Conservation (phyloP, 2,329 filamentous ascomycete genomes). For the Microsporum audouinii region DNA sequence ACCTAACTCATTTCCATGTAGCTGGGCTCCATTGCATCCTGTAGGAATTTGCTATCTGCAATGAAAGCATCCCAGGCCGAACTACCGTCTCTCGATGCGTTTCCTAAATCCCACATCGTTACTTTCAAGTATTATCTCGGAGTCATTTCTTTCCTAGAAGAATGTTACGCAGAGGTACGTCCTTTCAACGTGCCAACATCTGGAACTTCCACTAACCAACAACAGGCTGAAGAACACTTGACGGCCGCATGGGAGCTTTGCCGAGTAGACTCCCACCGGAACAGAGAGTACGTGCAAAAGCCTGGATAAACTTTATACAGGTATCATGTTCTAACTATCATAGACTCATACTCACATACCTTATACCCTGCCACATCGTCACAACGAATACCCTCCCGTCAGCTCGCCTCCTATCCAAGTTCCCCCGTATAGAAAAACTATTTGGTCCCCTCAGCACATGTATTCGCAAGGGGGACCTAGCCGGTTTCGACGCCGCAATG, state of each 20-base stretch:
- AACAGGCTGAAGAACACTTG: constrained; percentile 65
- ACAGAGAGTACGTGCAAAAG: constrained; percentile 57
- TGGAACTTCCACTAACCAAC: background rate
- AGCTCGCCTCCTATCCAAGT: constrained; percentile 56
- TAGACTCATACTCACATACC: constrained; percentile 82
- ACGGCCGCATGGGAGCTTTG: constrained; percentile 74
- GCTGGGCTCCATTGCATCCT: constrained; percentile 45
- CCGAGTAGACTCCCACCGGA: constrained; percentile 57
- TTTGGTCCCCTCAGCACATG: constrained; percentile 68
- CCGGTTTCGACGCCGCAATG: constrained; percentile 72
- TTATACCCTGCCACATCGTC: constrained; percentile 85
- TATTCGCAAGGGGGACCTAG: constrained; percentile 72
- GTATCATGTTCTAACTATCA: constrained; percentile 9
- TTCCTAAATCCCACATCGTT: constrained; percentile 81
- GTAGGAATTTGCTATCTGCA: constrained; percentile 74
- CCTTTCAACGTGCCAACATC: background rate
- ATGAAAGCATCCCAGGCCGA: constrained; percentile 66
- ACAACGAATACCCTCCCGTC: constrained; percentile 78
- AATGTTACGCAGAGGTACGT: constrained; percentile 69
- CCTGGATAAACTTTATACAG: background rate
- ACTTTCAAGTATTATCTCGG: constrained; percentile 96
- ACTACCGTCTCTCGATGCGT: constrained; percentile 66
- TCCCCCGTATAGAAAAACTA: constrained; percentile 62
- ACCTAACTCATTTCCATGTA: constrained; percentile 41
- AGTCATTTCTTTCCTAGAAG: constrained; percentile 85